phyloP scores from a whole-genome alignment of 176 grass and related monocot species.

The Bothriochloa decipiens region DNA sequence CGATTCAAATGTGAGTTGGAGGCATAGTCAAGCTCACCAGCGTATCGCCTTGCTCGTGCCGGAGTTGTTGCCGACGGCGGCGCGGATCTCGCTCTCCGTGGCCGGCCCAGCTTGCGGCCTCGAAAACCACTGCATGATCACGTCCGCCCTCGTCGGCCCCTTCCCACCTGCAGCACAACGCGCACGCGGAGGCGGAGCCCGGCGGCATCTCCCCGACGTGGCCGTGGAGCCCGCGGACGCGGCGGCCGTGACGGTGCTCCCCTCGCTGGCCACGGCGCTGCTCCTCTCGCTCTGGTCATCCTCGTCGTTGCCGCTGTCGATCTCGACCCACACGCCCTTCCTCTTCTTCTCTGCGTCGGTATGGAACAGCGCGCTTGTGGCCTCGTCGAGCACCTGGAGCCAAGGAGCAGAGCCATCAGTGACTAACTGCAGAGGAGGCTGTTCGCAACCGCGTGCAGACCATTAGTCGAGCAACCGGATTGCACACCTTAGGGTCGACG shows the following conservation, averaged over 20 bases:
- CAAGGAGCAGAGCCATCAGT: slow-evolving; percentile 22
- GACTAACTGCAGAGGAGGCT: not conserved
- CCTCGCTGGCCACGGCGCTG: slow-evolving; percentile 51
- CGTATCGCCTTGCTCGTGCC: slow-evolving; percentile 58
- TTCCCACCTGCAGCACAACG: not conserved
- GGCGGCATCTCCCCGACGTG: slow-evolving; percentile 41
- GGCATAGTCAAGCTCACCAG: slow-evolving; percentile 21
- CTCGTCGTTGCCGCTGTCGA: not conserved
- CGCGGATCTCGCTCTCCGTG: slow-evolving; percentile 55
- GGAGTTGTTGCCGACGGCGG: slow-evolving; percentile 42
- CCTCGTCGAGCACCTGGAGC: slow-evolving; percentile 48
- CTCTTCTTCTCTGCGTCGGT: slow-evolving; percentile 34
- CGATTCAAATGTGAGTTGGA: not conserved
- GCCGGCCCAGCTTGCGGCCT: slow-evolving; percentile 18
- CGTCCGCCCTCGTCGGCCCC: slow-evolving; percentile 6
- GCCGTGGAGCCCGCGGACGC: slow-evolving; percentile 50
- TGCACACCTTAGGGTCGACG: slow-evolving; percentile 43
- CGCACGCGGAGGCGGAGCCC: slow-evolving; percentile 17
- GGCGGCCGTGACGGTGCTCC: slow-evolving; percentile 45
- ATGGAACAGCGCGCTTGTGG: slow-evolving; percentile 32
- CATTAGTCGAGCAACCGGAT: not conserved
- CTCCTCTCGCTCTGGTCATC: slow-evolving; percentile 37
- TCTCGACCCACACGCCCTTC: slow-evolving; percentile 58
- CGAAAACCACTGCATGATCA: slow-evolving; percentile 51
- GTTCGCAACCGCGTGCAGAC: not conserved